Percentiles rank a stretch among this genome's conserved stretches.
These are phyloP conservation scores for Bimuria novae-zelandiae DNA, from an alignment of 2,329 filamentous ascomycete genomes.

Conservation along the genomic window DNA sequence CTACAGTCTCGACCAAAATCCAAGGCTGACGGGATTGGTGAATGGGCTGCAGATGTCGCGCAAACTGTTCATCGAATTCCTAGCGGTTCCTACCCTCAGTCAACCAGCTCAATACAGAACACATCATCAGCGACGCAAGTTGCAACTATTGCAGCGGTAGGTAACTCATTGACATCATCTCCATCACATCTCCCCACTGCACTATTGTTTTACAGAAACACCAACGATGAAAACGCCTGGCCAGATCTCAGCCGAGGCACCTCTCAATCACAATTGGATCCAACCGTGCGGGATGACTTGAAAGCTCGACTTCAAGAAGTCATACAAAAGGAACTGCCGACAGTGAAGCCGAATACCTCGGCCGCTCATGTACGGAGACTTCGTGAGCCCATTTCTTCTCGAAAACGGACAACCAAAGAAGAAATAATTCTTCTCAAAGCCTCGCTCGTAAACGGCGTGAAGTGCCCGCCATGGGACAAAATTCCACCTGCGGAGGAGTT, in stretches of 20 bases:
- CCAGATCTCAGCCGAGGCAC: not conserved
- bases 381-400: slow-evolving; percentile 57
- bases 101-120: slow-evolving; percentile 8
- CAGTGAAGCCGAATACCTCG: slow-evolving; percentile 12
- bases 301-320: slow-evolving; percentile 17
- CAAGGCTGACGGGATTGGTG: slow-evolving; percentile 22
- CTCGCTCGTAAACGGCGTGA: slow-evolving; percentile 78
- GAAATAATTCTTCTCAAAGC: slow-evolving; percentile 76
- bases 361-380: slow-evolving; percentile 41
- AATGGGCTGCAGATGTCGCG: slow-evolving; percentile 31
- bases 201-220: not conserved
- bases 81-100: slow-evolving; percentile 11
- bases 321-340: not conserved
- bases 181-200: slow-evolving; percentile 11
- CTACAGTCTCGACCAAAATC: slow-evolving; percentile 7
- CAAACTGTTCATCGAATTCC: slow-evolving; percentile 5
- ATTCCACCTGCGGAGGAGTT: slow-evolving; percentile 68
- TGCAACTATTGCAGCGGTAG: slow-evolving; percentile 13
- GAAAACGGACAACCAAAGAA: slow-evolving; percentile 70
- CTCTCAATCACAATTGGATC: not conserved
- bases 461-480: slow-evolving; percentile 83
- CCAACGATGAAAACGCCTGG: not conserved
- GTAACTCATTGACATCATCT: slow-evolving; percentile 4
- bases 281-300: not conserved
- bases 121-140: not conserved